Evolutionary conservation across 306 rosid species (phyloP).

Genomic region (Calophaca sinica): DNA sequence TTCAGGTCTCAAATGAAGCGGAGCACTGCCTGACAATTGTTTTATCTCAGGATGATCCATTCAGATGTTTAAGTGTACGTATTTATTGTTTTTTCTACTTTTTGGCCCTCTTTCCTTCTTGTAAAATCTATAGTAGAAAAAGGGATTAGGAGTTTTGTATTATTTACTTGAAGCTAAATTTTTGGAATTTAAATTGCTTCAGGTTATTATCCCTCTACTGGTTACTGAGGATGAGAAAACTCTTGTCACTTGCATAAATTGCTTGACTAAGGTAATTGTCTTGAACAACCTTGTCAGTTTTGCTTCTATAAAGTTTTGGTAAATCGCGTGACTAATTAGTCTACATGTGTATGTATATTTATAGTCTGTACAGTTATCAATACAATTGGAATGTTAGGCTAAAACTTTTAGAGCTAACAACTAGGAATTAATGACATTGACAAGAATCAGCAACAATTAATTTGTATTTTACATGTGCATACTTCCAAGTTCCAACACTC

Average conservation of each 20-base stretch:
- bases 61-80: constrained; percentile 95
- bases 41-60: constrained; percentile 86
- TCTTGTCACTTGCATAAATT: constrained; percentile 88
- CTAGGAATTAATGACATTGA: constrained; percentile 7
- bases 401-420: background rate
- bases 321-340: background rate
- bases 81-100: constrained; percentile 30
- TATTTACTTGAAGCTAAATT: constrained; percentile 35
- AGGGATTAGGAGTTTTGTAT: background rate
- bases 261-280: constrained; percentile 86
- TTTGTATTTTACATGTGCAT: background rate
- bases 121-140: constrained; percentile 14
- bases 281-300: constrained; percentile 20
- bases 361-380: background rate
- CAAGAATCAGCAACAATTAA: background rate
- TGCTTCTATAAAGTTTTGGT: constrained; percentile 18
- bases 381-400: background rate
- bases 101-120: constrained; percentile 18
- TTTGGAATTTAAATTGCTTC: constrained; percentile 49
- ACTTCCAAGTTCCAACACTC: background rate
- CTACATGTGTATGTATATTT: constrained; percentile 13
- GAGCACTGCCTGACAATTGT: constrained; percentile 89
- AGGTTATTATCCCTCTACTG: constrained; percentile 90
- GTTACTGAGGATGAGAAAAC: constrained; percentile 96
- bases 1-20: constrained; percentile 91